Evolutionary conservation across 768 basidiomycete species (phyloP).

Genomic region (Rhodotorula kratochvilovae): DNA sequence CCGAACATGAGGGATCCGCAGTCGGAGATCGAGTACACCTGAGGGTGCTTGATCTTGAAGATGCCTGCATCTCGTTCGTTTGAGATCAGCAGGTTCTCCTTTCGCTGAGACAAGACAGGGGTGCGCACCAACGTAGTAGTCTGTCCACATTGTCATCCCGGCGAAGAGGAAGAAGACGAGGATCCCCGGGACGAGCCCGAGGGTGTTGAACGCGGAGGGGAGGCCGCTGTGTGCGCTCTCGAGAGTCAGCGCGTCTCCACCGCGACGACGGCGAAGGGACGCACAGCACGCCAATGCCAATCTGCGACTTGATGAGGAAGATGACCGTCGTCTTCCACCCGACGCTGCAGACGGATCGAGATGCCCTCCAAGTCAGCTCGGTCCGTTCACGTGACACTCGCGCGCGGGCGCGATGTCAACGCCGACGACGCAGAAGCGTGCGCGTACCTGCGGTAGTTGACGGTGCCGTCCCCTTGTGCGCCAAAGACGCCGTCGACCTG

Average conservation of each 20-base stretch:
- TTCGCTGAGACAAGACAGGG: too few species aligned
- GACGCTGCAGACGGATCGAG: constrained; percentile 1
- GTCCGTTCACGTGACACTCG: too few species aligned
- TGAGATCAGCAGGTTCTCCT: too few species aligned
- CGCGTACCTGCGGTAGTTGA: constrained; percentile 19
- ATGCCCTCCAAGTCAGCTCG: too few species aligned
- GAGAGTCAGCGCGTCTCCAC: too few species aligned
- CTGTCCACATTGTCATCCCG: constrained; percentile 1
- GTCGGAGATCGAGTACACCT: constrained; percentile 25
- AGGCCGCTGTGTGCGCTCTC: neutral
- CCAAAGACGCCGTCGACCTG: constrained; percentile 33
- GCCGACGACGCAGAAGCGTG: too few species aligned
- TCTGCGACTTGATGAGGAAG: constrained; percentile 19
- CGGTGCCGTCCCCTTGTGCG: neutral
- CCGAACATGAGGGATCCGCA: constrained; percentile 24
- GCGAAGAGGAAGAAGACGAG: constrained; percentile 21
- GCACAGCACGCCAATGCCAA: constrained; percentile 8
- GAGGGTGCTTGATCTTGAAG: constrained; percentile 27
- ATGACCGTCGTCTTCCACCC: constrained; percentile 25
- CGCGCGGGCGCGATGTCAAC: too few species aligned
- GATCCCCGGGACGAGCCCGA: constrained; percentile 27
- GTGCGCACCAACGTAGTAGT: constrained; percentile 23
- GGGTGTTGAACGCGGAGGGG: constrained; percentile 17
- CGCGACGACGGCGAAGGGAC: neutral
- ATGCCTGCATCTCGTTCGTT: too few species aligned